Evolutionary conservation across 1,139 yeast species (phyloP), one percentile per base, ranked within the genome.

Genomic region (Meyerozyma sp.): DNA sequence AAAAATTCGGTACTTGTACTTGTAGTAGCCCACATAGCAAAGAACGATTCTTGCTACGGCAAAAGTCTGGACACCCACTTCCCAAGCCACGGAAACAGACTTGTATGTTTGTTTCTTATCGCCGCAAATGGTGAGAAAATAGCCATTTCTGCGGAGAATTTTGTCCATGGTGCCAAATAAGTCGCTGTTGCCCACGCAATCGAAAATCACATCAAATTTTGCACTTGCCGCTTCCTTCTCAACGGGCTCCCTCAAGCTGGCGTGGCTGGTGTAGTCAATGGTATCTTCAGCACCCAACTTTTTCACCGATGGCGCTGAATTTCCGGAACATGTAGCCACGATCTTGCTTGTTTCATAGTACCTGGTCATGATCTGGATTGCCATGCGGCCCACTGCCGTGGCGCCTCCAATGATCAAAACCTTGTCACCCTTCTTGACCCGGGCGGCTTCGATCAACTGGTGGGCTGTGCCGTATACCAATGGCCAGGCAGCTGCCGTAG

Each of bases 351-450:
- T 5, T 3, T 5, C 21, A 16, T n/a, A 3, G 36, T 32, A 32
- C 36, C 9, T 13, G 4, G n/a, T 7, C 21, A 32, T 8, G 20
- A 85, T 54, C 56, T 83, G 89, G 26, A 81, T 68, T 3, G 76
- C 73, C 62, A 69, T 75, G 47, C 79, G 61, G 2, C 93, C 95
- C 5, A 84, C 85, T n/a, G 83, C 69, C 1, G 94, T 79, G 4
- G 87, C 79, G 11, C 85, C 93, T 37, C 95, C 95, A 46, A 84
- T 68, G 35, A 87, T 68, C 41, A 86, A 65, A 1, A 85, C 74
- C 47, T 65, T 65, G 4, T 53, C 57, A 35, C 55, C 58, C 41
- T 57, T 57, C 57, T 43, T 45, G 20, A 41, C 43, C 43, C 41
- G 13, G 4, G 41, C 42, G 21, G 51, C 63, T 43, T 61, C 61